Evolutionary conservation across 1,139 yeast species (phyloP).

Genomic region (Taphrina sp.): DNA sequence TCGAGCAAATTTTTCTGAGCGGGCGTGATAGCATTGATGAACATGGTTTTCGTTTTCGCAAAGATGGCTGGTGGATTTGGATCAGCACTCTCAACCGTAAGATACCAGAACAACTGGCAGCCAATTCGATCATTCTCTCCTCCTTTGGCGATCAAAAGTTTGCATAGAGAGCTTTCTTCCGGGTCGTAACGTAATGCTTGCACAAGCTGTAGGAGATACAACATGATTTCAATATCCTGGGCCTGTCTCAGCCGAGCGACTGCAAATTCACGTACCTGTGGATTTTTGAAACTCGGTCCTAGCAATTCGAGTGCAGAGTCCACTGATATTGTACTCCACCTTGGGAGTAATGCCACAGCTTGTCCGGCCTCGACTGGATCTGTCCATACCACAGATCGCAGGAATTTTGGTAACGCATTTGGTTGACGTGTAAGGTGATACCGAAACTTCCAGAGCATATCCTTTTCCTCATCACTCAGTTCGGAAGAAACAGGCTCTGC

Average conservation of each 20-base stretch:
- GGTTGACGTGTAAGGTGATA: constrained; percentile 76
- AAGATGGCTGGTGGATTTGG: constrained; percentile 21
- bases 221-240: constrained; percentile 52
- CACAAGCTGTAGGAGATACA: constrained; percentile 83
- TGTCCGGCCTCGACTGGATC: constrained; percentile 77
- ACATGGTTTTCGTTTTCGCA: constrained; percentile 7
- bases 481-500: constrained; percentile 81
- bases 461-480: constrained; percentile 77
- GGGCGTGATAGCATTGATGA: constrained; percentile 50
- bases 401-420: constrained; percentile 71
- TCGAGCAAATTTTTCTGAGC: constrained; percentile 51
- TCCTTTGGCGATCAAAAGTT: constrained; percentile 6
- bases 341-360: constrained; percentile 59
- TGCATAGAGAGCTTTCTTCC: constrained; percentile 24
- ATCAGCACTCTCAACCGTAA: constrained; percentile 53
- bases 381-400: constrained; percentile 85
- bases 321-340: constrained; percentile 77
- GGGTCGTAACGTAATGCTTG: constrained; percentile 83
- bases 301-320: constrained; percentile 89
- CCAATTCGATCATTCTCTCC: constrained; percentile 14
- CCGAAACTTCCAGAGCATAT: constrained; percentile 86
- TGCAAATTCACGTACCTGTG: constrained; percentile 73
- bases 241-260: constrained; percentile 79
- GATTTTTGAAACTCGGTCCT: constrained; percentile 64
- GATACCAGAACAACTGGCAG: constrained; percentile 59